These are phyloP conservation scores for Epithemia pelagica DNA, from an alignment of 108 stramenopile species.

Conservation along the genomic window DNA sequence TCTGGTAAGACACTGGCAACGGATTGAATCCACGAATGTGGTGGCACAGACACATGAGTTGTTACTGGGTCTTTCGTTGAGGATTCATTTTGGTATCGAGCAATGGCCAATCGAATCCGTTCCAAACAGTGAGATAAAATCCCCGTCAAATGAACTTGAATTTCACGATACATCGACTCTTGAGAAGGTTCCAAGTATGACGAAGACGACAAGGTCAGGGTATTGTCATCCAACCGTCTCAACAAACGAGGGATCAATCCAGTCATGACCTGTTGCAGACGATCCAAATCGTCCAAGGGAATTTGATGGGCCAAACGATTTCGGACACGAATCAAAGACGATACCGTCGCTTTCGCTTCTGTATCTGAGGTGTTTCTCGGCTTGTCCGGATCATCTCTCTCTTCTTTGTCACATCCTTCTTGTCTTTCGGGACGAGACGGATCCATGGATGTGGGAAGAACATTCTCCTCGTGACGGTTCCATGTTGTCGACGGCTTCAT, in stretches of 20 bases:
- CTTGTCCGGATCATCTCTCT: too few species aligned
- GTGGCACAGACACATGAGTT: neutral
- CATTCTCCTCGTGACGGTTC: too few species aligned
- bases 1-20: neutral
- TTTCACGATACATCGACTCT: neutral
- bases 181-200: neutral
- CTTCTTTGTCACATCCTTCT: too few species aligned
- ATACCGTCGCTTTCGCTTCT: neutral
- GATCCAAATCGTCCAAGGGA: neutral
- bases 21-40: neutral
- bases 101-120: neutral
- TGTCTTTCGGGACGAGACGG: too few species aligned
- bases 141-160: neutral
- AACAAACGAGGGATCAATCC: neutral
- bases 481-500: too few species aligned
- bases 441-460: too few species aligned
- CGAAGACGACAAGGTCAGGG: neutral
- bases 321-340: neutral
- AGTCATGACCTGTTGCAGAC: neutral
- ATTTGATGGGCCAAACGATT: neutral
- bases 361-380: too few species aligned
- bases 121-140: neutral
- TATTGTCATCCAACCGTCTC: neutral
- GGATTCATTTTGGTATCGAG: neutral
- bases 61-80: neutral